These are phyloP conservation scores for Melanomma pulvis-pyrius DNA, from an alignment of 495 filamentous ascomycete species.

Conservation along the genomic window DNA sequence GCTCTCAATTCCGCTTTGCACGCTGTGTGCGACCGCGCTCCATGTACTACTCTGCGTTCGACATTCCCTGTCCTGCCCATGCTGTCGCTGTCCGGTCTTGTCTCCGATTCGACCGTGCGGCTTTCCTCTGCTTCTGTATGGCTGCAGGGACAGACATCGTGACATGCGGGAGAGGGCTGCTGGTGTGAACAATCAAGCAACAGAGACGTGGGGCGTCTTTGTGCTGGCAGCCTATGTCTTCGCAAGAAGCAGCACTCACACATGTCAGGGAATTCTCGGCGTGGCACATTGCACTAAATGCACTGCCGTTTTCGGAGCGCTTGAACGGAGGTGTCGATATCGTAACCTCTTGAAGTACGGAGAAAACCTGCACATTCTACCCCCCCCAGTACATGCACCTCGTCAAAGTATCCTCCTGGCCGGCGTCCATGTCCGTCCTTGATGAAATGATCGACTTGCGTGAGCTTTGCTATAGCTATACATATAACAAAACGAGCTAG, in stretches of 20 bases:
- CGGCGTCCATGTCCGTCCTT: not conserved
- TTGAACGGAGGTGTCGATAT: not conserved
- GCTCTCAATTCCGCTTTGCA: not conserved
- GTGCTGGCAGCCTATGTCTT: not conserved
- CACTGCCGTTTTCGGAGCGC: not conserved
- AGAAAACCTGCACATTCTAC: not conserved
- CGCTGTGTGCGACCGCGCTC: not conserved
- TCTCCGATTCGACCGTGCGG: constrained; percentile 1
- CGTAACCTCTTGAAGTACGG: not conserved
- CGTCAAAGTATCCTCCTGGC: not conserved
- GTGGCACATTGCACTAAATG: not conserved
- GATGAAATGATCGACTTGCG: no score
- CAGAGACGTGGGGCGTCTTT: not conserved
- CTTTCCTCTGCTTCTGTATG: not conserved
- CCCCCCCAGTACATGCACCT: not conserved
- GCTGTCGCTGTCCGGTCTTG: not conserved
- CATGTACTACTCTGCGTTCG: not conserved
- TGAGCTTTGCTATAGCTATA: no score
- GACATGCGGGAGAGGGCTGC: no score
- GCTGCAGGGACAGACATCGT: no score
- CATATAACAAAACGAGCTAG: not conserved
- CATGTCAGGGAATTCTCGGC: not conserved
- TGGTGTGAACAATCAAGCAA: no score
- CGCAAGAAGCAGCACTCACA: not conserved
- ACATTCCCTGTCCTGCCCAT: not conserved